Evolutionary conservation across 176 grass and related monocot species (phyloP).

Genomic region (Aegilops tauschii): DNA sequence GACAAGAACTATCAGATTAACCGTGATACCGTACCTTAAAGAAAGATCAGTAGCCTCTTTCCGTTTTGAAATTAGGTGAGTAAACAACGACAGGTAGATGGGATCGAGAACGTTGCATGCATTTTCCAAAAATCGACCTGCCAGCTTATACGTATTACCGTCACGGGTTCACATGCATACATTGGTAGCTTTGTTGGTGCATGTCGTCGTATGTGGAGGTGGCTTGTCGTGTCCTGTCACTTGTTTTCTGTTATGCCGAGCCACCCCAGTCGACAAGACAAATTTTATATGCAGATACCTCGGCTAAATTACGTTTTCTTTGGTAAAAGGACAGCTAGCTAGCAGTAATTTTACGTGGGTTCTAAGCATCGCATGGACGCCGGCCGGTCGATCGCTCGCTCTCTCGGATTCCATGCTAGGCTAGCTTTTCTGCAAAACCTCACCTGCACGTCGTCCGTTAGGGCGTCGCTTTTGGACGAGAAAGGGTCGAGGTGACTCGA

Average conservation of each 20-base stretch:
- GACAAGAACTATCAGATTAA: neutral
- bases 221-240: constrained; percentile 17
- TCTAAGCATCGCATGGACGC: constrained; percentile 35
- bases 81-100: constrained; percentile 22
- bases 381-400: neutral
- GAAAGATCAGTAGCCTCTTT: neutral
- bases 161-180: neutral
- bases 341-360: constrained; percentile 31
- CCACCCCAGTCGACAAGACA: constrained; percentile 28
- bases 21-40: neutral
- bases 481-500: neutral
- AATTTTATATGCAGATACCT: neutral
- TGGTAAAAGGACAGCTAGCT: neutral
- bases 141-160: constrained; percentile 2
- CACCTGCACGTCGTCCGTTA: constrained; percentile 30
- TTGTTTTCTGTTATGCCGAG: constrained; percentile 13
- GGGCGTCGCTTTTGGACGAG: constrained; percentile 44
- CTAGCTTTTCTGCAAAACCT: constrained; percentile 10
- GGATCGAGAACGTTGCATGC: neutral
- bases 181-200: neutral
- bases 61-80: neutral
- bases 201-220: constrained; percentile 11
- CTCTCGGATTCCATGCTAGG: constrained; percentile 30
- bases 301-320: neutral
- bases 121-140: constrained; percentile 9